Conservation (phyloP, 1,284 basidiomycete species). For the Naganishia liquefaciens region DNA sequence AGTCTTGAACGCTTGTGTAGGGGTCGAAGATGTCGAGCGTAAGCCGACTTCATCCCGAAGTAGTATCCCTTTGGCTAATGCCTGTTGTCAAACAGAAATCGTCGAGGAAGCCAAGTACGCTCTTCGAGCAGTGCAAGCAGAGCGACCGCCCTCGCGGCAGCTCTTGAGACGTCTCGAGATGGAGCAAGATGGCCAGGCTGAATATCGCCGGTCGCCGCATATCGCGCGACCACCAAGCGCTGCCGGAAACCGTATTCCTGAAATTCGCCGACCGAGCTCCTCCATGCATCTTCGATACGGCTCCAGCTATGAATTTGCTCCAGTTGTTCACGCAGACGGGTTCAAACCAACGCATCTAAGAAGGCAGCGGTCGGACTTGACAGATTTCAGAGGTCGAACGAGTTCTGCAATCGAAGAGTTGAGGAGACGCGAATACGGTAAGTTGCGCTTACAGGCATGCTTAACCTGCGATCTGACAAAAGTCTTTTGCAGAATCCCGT, state of each 20-base stretch:
- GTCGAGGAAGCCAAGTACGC: slow-evolving; percentile 51
- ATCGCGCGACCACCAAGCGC: slow-evolving; percentile 17
- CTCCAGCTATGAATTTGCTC: slow-evolving; percentile 19
- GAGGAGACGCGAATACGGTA: slow-evolving; percentile 24
- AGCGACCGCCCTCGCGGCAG: slow-evolving; percentile 21
- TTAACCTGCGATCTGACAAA: not conserved
- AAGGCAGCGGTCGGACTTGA: slow-evolving; percentile 34
- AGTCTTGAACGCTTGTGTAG: slow-evolving; percentile 15
- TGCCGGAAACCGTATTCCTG: not conserved
- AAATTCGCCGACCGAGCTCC: slow-evolving; percentile 9
- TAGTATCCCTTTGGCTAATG: not conserved
- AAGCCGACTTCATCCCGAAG: slow-evolving; percentile 27
- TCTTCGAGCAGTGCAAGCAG: slow-evolving; percentile 42
- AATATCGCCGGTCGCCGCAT: not conserved
- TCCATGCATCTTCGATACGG: slow-evolving; percentile 22
- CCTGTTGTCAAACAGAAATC: slow-evolving; percentile 36
- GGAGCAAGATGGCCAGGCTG: slow-evolving; percentile 23
- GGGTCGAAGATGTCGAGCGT: slow-evolving; percentile 51
- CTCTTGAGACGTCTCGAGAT: slow-evolving; percentile 12
- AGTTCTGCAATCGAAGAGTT: slow-evolving; percentile 20
- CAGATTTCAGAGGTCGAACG: slow-evolving; percentile 29
- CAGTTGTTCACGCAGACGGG: slow-evolving; percentile 11
- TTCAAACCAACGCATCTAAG: slow-evolving; percentile 30
- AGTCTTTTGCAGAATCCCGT: not conserved
- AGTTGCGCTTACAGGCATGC: not conserved